Evolutionary conservation across 805 yeast genomes (phyloP).

Genomic region (Candida tibetensis): DNA sequence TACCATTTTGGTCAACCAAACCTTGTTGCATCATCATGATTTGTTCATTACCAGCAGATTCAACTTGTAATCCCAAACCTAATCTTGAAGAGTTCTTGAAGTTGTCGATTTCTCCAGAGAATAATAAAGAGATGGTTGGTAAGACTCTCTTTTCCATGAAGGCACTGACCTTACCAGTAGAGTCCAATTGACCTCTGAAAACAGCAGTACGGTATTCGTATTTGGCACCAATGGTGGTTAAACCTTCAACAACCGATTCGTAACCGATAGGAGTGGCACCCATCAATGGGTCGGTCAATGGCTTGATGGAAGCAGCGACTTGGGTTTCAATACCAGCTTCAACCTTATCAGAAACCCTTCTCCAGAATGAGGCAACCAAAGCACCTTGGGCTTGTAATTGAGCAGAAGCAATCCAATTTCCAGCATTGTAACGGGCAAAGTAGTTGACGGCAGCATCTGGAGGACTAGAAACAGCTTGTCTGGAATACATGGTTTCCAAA

Average conservation of each 20-base stretch:
- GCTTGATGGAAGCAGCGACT: conserved; percentile 70
- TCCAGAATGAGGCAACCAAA: conserved; percentile 85
- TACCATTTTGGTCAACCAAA: conserved; percentile 76
- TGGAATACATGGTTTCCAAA: conserved; percentile 86
- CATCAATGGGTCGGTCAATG: conserved; percentile 70
- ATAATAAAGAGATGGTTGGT: conserved; percentile 85
- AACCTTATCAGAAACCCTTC: conserved; percentile 86
- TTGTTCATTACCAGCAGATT: conserved; percentile 92
- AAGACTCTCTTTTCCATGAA: conserved; percentile 90
- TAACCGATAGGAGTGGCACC: conserved; percentile 76
- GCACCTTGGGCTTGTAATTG: conserved; percentile 94
- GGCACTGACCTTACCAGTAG: conserved; percentile 85
- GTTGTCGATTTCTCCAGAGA: conserved; percentile 93
- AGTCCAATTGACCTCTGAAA: conserved; percentile 92
- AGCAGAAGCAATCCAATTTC: conserved; percentile 90
- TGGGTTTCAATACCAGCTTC: conserved; percentile 94
- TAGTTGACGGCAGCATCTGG: conserved; percentile 91
- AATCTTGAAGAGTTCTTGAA: conserved; percentile 63
- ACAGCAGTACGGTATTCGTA: conserved; percentile 96
- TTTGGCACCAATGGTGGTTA: conserved; percentile 93
- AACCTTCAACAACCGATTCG: conserved; percentile 85
- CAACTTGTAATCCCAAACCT: conserved; percentile 94
- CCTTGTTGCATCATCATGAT: conserved; percentile 90
- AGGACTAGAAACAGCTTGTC: conserved; percentile 61
- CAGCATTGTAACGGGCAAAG: conserved; percentile 84